phyloP scores from a whole-genome alignment of 805 yeast species.

The Ascoidea asiatica region DNA sequence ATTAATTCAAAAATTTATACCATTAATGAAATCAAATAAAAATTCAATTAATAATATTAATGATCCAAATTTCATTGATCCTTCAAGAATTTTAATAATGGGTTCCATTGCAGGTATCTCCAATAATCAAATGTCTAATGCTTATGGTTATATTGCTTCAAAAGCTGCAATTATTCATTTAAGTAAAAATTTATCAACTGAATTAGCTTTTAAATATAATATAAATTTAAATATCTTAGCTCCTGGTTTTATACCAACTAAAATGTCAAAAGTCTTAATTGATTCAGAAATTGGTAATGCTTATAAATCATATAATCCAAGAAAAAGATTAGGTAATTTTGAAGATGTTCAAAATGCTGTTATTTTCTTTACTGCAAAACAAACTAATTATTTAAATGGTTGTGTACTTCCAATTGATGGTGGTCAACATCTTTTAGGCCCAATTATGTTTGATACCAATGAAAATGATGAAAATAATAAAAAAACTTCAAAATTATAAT shows the following conservation, averaged over 20 bases:
- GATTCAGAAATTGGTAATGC: conserved; percentile 30
- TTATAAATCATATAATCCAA: conserved; percentile 39
- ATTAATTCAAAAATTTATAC: conserved; percentile 49
- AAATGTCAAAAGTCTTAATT: conserved; percentile 57
- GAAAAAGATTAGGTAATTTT: conserved; percentile 46
- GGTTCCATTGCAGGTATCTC: conserved; percentile 51
- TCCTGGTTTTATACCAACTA: conserved; percentile 68
- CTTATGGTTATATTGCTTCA: conserved; percentile 61
- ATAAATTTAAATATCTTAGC: conserved; percentile 60
- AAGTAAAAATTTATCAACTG: conserved; percentile 48
- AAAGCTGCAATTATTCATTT: conserved; percentile 65
- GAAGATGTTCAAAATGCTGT: conserved; percentile 44
- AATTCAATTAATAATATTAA: too few relatives aligned
- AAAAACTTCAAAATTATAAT: background rate
- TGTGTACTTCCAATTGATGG: conserved; percentile 60
- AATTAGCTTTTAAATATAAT: conserved; percentile 45
- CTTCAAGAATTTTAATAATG: conserved; percentile 51
- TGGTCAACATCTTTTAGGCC: conserved; percentile 35
- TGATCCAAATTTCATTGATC: too few relatives aligned
- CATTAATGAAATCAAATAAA: conserved; percentile 40
- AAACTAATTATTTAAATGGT: conserved; percentile 53
- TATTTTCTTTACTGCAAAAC: conserved; percentile 41
- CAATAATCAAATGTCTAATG: conserved; percentile 21
- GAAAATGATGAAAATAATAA: too few relatives aligned
- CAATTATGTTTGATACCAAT: background rate